Evolutionary conservation across 805 yeast species (phyloP).

Genomic region (Priceomyces haplophilus): DNA sequence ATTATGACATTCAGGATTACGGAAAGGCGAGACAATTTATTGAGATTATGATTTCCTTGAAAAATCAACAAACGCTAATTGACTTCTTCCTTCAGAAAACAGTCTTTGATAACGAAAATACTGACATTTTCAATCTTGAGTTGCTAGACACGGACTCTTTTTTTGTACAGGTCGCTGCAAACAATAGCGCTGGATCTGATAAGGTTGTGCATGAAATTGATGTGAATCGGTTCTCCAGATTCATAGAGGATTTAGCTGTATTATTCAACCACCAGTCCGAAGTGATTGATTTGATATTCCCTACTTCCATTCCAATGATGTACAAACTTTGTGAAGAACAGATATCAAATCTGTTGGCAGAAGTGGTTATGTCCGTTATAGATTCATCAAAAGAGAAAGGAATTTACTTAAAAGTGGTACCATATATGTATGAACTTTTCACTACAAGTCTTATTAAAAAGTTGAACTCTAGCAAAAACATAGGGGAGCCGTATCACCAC

Average conservation of each 20-base stretch:
- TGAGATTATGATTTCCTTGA: slow-evolving; percentile 30
- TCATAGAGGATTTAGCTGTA: slow-evolving; percentile 28
- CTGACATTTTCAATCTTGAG: slow-evolving; percentile 29
- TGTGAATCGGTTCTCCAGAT: slow-evolving; percentile 18
- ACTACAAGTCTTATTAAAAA: slow-evolving; percentile 22
- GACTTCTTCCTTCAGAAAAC: slow-evolving; percentile 44
- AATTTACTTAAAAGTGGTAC: slow-evolving; percentile 36
- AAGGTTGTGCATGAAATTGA: slow-evolving; percentile 5
- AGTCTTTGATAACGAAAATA: slow-evolving; percentile 35
- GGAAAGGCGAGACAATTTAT: slow-evolving; percentile 35
- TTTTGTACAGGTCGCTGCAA: slow-evolving; percentile 12
- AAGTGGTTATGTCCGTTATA: slow-evolving; percentile 26
- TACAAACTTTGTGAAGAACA: slow-evolving; percentile 47
- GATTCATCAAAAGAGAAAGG: slow-evolving; percentile 24
- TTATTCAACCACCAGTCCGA: slow-evolving; percentile 37
- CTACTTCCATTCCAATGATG: slow-evolving; percentile 44
- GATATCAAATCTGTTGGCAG: slow-evolving; percentile 37
- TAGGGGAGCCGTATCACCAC: slow-evolving; percentile 33
- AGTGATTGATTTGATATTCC: slow-evolving; percentile 44
- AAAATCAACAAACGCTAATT: slow-evolving; percentile 41
- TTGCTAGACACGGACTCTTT: slow-evolving; percentile 21
- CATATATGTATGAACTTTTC: slow-evolving; percentile 35
- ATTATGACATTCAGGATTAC: slow-evolving; percentile 47
- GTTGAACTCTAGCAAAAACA: slow-evolving; percentile 29
- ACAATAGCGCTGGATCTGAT: slow-evolving; percentile 4